phyloP scores from a whole-genome alignment of 805 yeast genomes.

The Candida caryicola region DNA sequence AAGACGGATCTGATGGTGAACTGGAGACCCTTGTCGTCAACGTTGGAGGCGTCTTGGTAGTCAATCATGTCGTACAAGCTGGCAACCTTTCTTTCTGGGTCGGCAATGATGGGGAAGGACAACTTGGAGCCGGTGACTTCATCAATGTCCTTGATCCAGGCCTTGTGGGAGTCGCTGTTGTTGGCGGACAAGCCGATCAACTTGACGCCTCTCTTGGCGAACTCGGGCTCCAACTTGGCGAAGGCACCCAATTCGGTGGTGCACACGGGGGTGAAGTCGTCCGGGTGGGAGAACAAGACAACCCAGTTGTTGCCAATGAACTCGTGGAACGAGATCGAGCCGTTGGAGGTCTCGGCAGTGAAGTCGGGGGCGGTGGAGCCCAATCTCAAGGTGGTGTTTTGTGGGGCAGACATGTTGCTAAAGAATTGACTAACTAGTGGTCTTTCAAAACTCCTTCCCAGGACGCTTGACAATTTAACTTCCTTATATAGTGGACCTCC shows the following conservation, averaged over 20 bases:
- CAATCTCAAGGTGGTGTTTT: conserved; percentile 48
- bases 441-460: too few relatives aligned
- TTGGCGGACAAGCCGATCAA: conserved; percentile 90
- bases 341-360: conserved; percentile 76
- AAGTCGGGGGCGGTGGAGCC: conserved; percentile 89
- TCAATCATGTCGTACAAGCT: conserved; percentile 85
- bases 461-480: too few relatives aligned
- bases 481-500: too few relatives aligned
- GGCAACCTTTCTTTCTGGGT: conserved; percentile 79
- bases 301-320: conserved; percentile 86
- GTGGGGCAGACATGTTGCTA: conserved; percentile 4
- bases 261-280: conserved; percentile 95
- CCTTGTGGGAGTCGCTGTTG: conserved; percentile 71
- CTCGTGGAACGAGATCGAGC: conserved; percentile 83
- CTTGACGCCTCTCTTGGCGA: conserved; percentile 79
- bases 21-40: conserved; percentile 64
- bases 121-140: conserved; percentile 77
- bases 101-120: conserved; percentile 89
- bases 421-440: not conserved
- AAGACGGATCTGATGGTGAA: conserved; percentile 91
- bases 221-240: conserved; percentile 84
- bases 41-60: conserved; percentile 74
- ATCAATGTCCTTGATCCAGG: conserved; percentile 90
- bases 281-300: conserved; percentile 89
- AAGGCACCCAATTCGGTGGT: conserved; percentile 96